A percentile compares a stretch with the other conserved stretches of the same genome.
Conservation (phyloP, 2,329 filamentous ascomycete species). For the Fusarium continuum region DNA sequence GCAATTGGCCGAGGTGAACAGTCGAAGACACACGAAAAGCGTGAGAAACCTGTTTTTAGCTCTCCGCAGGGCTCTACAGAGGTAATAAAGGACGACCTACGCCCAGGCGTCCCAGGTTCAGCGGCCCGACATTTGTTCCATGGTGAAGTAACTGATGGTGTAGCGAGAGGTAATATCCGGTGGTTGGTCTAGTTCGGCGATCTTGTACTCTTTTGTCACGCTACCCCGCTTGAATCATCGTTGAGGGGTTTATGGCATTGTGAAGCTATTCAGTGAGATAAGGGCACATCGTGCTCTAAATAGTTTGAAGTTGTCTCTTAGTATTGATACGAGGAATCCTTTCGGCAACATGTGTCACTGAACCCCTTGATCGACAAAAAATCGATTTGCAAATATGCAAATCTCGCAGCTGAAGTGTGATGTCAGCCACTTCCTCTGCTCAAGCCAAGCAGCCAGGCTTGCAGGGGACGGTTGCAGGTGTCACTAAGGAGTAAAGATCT, state of each 20-base stretch:
- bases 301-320: too few species aligned
- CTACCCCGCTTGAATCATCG: slow-evolving; percentile 16
- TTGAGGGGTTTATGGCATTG: not conserved
- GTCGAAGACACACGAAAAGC: not conserved
- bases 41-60: not conserved
- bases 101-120: not conserved
- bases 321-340: too few species aligned
- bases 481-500: slow-evolving; percentile 15
- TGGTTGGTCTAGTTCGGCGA: slow-evolving; percentile 15
- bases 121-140: slow-evolving; percentile 31
- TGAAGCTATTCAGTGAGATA: not conserved
- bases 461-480: slow-evolving; percentile 10
- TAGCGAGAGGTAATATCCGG: slow-evolving; percentile 12
- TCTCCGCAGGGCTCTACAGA: not conserved
- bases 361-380: not conserved
- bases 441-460: not conserved
- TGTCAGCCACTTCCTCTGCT: slow-evolving; percentile 18
- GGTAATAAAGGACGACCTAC: slow-evolving; percentile 8
- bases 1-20: not conserved
- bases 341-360: too few species aligned
- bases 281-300: not conserved
- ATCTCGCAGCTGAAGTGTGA: not conserved
- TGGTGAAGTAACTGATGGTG: not conserved
- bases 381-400: not conserved
- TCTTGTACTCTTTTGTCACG: slow-evolving; percentile 20